Conservation (phyloP, 2,329 filamentous ascomycete genomes). For the Trichoderma atroviride region DNA sequence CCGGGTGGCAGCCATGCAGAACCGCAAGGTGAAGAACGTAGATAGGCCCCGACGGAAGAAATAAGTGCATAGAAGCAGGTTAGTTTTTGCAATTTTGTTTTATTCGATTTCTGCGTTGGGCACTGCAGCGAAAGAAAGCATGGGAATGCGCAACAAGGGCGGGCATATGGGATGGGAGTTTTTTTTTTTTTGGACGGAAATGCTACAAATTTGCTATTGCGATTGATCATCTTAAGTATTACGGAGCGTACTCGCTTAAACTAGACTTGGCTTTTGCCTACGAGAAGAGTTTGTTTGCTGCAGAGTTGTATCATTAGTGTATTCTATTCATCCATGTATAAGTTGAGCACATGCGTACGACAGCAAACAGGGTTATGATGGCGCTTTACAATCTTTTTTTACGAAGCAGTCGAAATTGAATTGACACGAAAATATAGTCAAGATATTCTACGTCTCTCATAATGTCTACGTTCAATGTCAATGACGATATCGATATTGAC, state of each 20-base stretch:
- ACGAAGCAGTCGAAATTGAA: background rate
- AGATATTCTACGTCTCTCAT: background rate
- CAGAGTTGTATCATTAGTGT: background rate
- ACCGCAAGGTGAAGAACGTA: conserved; percentile 58
- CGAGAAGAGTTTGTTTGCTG: background rate
- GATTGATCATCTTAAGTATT: background rate
- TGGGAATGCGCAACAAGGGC: background rate
- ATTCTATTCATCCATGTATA: background rate
- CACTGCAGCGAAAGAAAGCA: conserved; percentile 9
- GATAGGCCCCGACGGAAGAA: conserved; percentile 39
- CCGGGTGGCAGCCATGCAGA: conserved; percentile 58
- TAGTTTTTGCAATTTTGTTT: background rate
- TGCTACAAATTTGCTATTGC: background rate
- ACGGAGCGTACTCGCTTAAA: background rate
- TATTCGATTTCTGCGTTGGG: conserved; percentile 10
- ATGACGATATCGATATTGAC: background rate
- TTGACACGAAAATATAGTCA: background rate
- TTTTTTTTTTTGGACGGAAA: conserved; percentile 5
- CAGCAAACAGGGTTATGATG: background rate
- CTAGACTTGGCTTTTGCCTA: background rate
- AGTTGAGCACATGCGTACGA: background rate
- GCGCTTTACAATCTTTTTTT: background rate
- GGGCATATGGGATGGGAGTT: conserved; percentile 24
- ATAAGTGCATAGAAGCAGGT: background rate
- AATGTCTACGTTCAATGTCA: background rate